A percentile compares a stretch with the other conserved stretches of the same genome.
Evolutionary conservation across 2,329 filamentous ascomycete genomes (phyloP).

Genomic region (Exophiala bonariae): DNA sequence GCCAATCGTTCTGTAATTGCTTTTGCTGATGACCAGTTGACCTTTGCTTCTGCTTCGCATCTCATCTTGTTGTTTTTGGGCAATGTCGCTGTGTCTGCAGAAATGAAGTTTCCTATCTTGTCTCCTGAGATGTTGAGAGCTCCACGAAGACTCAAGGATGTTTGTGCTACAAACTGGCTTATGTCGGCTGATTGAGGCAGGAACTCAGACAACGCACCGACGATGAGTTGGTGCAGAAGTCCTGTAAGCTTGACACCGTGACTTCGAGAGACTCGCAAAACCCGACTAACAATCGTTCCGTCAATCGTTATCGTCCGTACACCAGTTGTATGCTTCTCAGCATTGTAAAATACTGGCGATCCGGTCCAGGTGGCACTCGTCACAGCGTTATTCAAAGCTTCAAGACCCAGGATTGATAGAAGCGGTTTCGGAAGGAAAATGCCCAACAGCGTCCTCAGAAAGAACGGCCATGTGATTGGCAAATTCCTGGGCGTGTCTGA

Average conservation of each 20-base stretch:
- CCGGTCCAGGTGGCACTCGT: conserved; percentile 38
- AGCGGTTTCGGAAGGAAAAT: conserved; percentile 40
- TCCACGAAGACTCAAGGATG: conserved; percentile 43
- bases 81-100: conserved; percentile 28
- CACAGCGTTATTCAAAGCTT: conserved; percentile 28
- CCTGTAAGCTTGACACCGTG: conserved; percentile 44
- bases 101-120: conserved; percentile 39
- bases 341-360: conserved; percentile 15
- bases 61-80: not conserved
- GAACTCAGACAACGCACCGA: not conserved
- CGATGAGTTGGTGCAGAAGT: conserved; percentile 41
- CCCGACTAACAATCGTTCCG: conserved; percentile 27
- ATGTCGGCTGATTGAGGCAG: conserved; percentile 25
- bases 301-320: conserved; percentile 36
- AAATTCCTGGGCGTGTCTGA: conserved; percentile 30
- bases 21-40: conserved; percentile 37
- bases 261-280: conserved; percentile 32
- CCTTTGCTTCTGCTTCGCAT: conserved; percentile 13
- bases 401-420: conserved; percentile 34
- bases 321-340: conserved; percentile 27
- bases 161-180: conserved; percentile 36
- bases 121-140: conserved; percentile 33
- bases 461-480: conserved; percentile 46
- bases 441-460: conserved; percentile 42
- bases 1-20: conserved; percentile 35